These are phyloP conservation scores for Tetrastigma voinierianum DNA, from an alignment of 164 flowering plant species.

Conservation along the genomic window DNA sequence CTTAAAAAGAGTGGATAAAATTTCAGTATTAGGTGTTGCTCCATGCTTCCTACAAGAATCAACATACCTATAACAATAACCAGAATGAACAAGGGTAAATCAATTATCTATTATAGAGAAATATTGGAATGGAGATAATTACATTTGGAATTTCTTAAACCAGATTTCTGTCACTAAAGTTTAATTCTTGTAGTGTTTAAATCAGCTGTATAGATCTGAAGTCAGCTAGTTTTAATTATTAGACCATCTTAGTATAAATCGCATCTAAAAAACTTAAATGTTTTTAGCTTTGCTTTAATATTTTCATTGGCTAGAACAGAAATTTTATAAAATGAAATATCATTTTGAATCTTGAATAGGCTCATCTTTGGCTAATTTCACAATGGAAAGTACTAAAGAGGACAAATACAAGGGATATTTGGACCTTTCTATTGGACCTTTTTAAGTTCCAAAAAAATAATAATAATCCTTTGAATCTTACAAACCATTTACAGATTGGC, in stretches of 20 bases:
- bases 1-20: conserved; percentile 36
- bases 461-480: not conserved
- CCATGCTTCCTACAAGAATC: conserved; percentile 34
- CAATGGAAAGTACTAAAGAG: not conserved
- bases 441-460: not conserved
- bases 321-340: not conserved
- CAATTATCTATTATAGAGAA: not conserved
- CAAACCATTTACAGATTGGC: not conserved
- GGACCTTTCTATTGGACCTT: not conserved
- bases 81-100: not conserved
- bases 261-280: not conserved
- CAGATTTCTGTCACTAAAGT: not conserved
- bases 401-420: not conserved
- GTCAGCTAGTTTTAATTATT: not conserved
- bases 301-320: too few relatives aligned
- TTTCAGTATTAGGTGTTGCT: conserved; percentile 29
- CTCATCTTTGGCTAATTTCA: not conserved
- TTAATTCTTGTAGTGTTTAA: not conserved
- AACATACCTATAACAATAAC: conserved; percentile 35
- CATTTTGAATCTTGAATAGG: not conserved
- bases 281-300: not conserved
- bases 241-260: not conserved
- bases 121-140: not conserved
- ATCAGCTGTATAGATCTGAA: not conserved
- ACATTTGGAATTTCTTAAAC: not conserved